Evolutionary conservation across 257 asterid genomes (phyloP).

Genomic region (Craterostigma plantagineum): DNA sequence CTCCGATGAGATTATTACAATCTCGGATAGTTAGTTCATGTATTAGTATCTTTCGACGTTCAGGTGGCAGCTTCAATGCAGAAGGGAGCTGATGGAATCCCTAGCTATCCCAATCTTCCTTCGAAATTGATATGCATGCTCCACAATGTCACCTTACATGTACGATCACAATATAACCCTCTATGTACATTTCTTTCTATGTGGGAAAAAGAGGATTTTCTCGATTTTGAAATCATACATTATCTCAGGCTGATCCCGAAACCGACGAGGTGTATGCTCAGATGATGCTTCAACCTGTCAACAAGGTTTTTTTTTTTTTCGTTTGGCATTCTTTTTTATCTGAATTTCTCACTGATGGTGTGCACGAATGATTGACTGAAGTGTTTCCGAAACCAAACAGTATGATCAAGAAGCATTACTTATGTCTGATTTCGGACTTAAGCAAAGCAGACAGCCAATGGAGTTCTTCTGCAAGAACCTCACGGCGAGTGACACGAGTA

Average conservation of each 20-base stretch:
- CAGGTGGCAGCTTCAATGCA: conserved; percentile 99
- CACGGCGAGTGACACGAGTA: conserved; percentile 97
- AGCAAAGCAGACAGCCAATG: conserved; percentile 67
- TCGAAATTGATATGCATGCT: conserved; percentile 78
- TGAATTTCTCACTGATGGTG: not conserved
- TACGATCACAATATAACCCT: conserved; percentile 13
- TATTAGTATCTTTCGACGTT: not conserved
- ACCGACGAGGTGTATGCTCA: conserved; percentile 97
- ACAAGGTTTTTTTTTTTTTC: conserved; percentile 19
- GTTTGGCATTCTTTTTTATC: not conserved
- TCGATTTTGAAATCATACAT: no score
- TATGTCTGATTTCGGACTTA: conserved; percentile 66
- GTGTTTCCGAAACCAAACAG: conserved; percentile 14
- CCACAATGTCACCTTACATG: conserved; percentile 88
- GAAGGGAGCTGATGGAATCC: conserved; percentile 70
- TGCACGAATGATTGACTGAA: not conserved
- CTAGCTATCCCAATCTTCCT: conserved; percentile 91
- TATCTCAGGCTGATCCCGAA: conserved; percentile 74
- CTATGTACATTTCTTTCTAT: not conserved
- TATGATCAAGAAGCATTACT: conserved; percentile 82
- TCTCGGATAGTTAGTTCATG: no score
- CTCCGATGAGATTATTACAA: not conserved
- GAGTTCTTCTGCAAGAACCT: conserved; percentile 95
- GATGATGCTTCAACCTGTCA: conserved; percentile 95
- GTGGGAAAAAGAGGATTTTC: not conserved